Evolutionary conservation across 139 green algal genomes (phyloP).

Genomic region (Pseudopediastrum boryanum): DNA sequence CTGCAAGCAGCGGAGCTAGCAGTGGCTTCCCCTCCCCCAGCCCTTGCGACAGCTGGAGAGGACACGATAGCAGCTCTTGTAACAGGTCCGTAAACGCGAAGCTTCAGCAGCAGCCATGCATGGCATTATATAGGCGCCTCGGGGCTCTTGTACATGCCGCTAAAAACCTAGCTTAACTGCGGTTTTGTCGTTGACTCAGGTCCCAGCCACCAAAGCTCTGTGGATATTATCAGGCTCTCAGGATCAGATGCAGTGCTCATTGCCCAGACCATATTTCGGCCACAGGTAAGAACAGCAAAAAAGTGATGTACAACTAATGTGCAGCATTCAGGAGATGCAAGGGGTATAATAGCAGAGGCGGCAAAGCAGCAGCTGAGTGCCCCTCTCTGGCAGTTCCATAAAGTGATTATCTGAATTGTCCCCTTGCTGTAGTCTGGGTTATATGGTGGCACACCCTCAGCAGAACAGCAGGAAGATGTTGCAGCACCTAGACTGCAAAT

Average conservation of each 20-base stretch:
- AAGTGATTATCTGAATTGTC: too few species aligned
- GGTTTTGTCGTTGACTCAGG: slow-evolving; percentile 12
- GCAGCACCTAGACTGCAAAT: too few species aligned
- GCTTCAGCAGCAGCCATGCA: neutral
- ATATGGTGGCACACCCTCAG: neutral
- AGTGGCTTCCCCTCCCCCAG: neutral
- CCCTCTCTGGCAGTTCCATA: too few species aligned
- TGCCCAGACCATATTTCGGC: slow-evolving; percentile 44
- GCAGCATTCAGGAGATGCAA: neutral
- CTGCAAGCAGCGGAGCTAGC: neutral
- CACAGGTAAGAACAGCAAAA: slow-evolving; percentile 16
- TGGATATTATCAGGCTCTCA: slow-evolving; percentile 90
- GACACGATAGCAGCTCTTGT: slow-evolving; percentile 85
- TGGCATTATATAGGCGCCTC: neutral
- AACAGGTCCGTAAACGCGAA: slow-evolving; percentile 57
- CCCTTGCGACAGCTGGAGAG: slow-evolving; percentile 46
- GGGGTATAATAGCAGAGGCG: neutral
- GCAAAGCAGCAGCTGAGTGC: too few species aligned
- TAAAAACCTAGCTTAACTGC: neutral
- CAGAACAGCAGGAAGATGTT: neutral
- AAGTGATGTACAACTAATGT: neutral
- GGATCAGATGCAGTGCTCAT: slow-evolving; percentile 70
- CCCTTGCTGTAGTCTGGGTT: too few species aligned
- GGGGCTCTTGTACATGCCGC: neutral
- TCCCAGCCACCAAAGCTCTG: slow-evolving; percentile 61